Conservation (phyloP, 805 yeast genomes). For the Candida chauliodis region DNA sequence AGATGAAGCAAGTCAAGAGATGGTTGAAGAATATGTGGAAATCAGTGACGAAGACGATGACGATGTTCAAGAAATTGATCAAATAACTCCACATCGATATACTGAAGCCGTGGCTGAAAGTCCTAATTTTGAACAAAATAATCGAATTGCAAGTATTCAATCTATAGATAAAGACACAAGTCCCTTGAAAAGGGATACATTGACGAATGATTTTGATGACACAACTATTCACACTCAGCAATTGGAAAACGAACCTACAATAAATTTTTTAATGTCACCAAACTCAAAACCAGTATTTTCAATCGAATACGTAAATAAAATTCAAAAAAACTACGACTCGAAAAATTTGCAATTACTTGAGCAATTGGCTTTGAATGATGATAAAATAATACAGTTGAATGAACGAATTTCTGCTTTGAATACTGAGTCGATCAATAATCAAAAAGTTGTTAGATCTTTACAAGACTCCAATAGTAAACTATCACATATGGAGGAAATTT, state of each 20-base stretch:
- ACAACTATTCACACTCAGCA: conserved; percentile 2
- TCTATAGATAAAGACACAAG: conserved; percentile 17
- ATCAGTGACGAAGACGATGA: background rate
- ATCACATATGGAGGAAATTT: conserved; percentile 18
- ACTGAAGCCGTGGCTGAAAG: conserved; percentile 30
- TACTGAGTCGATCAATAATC: conserved; percentile 1
- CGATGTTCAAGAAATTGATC: conserved; percentile 16
- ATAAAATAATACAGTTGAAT: conserved; percentile 13
- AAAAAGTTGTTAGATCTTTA: conserved; percentile 16
- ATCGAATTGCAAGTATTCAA: conserved; percentile 13
- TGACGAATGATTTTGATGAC: conserved; percentile 4
- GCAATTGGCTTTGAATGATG: conserved; percentile 3
- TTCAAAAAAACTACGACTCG: conserved; percentile 19
- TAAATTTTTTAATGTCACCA: conserved; percentile 28
- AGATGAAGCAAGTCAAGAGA: conserved; percentile 1
- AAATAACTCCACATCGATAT: conserved; percentile 28
- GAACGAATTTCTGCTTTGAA: conserved; percentile 3
- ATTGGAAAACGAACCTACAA: conserved; percentile 26
- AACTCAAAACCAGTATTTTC: conserved; percentile 32
- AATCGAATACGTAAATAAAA: conserved; percentile 21
- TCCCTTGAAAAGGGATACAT: conserved; percentile 19
- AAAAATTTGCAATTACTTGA: conserved; percentile 4
- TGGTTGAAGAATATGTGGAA: background rate
- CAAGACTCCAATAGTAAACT: conserved; percentile 14
- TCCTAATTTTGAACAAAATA: conserved; percentile 24